Base-by-base conservation (phyloP, 371 early-diverging fungal genomes). In the Mortierella sp. region DNA sequence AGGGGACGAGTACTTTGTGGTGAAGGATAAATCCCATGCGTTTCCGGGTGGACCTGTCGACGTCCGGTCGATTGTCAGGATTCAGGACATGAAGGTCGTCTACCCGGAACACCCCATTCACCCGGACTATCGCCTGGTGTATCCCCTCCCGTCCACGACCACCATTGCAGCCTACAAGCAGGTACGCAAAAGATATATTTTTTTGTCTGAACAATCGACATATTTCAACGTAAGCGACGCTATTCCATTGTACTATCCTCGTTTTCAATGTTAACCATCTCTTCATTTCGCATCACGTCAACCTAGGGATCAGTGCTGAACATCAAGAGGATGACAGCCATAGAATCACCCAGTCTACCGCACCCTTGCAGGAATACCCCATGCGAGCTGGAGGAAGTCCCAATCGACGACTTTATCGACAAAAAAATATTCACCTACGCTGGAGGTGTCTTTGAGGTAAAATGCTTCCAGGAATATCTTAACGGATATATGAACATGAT, bases 1-100 rank as follows among this genome's bases (percentile, higher is more conserved):
- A 54, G 76, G 81, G 4, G 4, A 73, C 7, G 74, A 80, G 2
- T 41, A 76, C 38, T 76, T 80, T 21, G 43, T 76, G 41, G 46
- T 63, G 18, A 63, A 16, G 7, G 38, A 63, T 29, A 29, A 12
- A 11, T 58, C 54, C 4, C 32, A n/a, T n/a, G 11, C 65, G 1
- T 1, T 49, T 0, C 4, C 58, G 0, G 29, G 11, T 16, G 56
- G 54, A 12, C 63, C 81, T 1, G 56, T 74, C 10, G 7, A 8
- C 1, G 21, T 27, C 16, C 44, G 58, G 27, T 21, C 55, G 18
- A 27, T 80, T 11, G 56, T 80, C 35, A 41, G 60, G 51, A 55
- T 70, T 0, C 41, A 48, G 11, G 81, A 80, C 32, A 35, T 76
- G 70, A 1, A 51, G 0, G 27, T 58, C 38, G 49, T 80, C 76